Conservation (phyloP, 2,329 filamentous ascomycete species). For the Aspergillus jensenii region DNA sequence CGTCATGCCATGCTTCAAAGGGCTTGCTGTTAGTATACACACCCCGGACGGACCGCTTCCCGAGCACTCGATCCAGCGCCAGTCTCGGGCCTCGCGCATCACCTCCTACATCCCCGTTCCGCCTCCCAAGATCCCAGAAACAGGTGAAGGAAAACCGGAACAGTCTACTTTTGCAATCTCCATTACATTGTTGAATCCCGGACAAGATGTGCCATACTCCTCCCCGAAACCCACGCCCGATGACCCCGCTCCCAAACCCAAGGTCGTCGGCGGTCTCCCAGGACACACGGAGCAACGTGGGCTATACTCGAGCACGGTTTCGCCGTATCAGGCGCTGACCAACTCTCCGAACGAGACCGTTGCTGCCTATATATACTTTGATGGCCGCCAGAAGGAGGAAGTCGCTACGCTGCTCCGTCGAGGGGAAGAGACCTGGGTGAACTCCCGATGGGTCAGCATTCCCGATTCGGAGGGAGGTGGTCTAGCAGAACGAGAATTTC, state of each 20-base stretch:
- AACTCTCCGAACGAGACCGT: slow-evolving; percentile 94
- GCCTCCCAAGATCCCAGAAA: slow-evolving; percentile 72
- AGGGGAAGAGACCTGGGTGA: slow-evolving; percentile 98
- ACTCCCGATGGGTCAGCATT: slow-evolving; percentile 95
- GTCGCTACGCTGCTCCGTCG: slow-evolving; percentile 89
- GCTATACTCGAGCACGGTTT: slow-evolving; percentile 60
- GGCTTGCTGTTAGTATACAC: slow-evolving; percentile 97
- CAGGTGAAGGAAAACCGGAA: slow-evolving; percentile 73
- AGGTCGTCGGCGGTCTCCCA: slow-evolving; percentile 72
- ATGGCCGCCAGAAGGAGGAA: slow-evolving; percentile 91
- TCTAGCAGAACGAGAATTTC: slow-evolving; percentile 90
- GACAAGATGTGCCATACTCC: slow-evolving; percentile 87
- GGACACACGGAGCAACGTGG: slow-evolving; percentile 54
- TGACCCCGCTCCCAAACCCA: slow-evolving; percentile 77
- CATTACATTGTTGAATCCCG: slow-evolving; percentile 88
- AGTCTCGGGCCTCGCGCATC: slow-evolving; percentile 86
- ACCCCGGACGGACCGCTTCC: slow-evolving; percentile 74
- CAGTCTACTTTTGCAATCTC: slow-evolving; percentile 97
- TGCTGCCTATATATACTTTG: slow-evolving; percentile 98
- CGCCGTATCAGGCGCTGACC: slow-evolving; percentile 88
- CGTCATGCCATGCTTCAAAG: slow-evolving; percentile 94
- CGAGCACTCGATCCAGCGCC: slow-evolving; percentile 93
- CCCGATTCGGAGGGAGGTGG: slow-evolving; percentile 89
- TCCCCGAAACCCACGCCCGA: slow-evolving; percentile 75
- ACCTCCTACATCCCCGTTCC: slow-evolving; percentile 97